phyloP scores from a whole-genome alignment of 2,329 filamentous ascomycete genomes.

The Albifimbria verrucaria region DNA sequence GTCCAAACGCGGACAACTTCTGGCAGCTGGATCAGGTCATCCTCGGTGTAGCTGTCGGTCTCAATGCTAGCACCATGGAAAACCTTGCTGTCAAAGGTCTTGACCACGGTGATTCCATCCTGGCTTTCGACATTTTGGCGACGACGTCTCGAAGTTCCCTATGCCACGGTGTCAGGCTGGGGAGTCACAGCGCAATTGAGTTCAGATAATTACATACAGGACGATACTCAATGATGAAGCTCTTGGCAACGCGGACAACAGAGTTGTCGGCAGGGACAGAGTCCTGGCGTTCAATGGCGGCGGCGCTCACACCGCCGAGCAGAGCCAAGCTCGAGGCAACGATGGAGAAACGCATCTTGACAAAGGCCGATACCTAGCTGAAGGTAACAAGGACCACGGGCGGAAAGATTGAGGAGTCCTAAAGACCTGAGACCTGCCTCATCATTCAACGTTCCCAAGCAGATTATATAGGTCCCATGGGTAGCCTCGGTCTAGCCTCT shows the following conservation, averaged over 20 bases:
- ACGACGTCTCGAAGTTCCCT: neutral
- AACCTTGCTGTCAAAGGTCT: slow-evolving; percentile 12
- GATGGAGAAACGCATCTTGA: slow-evolving; percentile 1
- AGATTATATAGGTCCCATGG: neutral
- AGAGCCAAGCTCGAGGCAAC: neutral
- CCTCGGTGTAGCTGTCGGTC: slow-evolving; percentile 11
- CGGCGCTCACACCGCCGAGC: neutral
- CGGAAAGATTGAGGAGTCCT: neutral
- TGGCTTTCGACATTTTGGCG: neutral
- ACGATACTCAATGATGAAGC: slow-evolving; percentile 2
- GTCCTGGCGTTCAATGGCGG: neutral
- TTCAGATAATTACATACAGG: neutral
- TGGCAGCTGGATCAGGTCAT: slow-evolving; percentile 12
- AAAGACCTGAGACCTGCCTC: neutral
- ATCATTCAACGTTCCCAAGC: neutral
- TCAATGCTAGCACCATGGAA: slow-evolving; percentile 20
- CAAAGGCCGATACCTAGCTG: neutral
- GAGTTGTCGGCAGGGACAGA: neutral
- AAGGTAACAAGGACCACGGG: neutral
- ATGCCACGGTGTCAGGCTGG: too few species aligned
- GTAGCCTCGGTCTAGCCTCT: neutral
- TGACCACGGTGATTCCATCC: slow-evolving; percentile 5
- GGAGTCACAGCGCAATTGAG: neutral
- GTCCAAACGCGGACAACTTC: slow-evolving; percentile 19
- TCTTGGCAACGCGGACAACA: slow-evolving; percentile 2